phyloP scores from a whole-genome alignment of 2,329 filamentous ascomycete species.

The Colletotrichum gloeosporioides region DNA sequence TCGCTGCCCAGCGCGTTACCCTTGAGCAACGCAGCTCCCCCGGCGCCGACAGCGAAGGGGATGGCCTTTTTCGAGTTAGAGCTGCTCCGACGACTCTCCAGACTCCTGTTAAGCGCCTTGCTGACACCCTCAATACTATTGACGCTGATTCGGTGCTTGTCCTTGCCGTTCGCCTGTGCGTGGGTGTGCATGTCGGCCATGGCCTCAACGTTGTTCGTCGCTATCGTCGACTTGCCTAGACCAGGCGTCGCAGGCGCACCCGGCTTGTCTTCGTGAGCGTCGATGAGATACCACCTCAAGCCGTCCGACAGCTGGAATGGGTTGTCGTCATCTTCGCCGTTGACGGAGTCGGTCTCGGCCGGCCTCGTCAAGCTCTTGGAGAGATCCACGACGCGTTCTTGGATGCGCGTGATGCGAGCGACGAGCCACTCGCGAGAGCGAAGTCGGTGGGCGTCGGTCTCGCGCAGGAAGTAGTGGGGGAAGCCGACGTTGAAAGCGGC shows the following conservation, averaged over 20 bases:
- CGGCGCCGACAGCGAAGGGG: slow-evolving; percentile 51
- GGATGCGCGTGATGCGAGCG: slow-evolving; percentile 87
- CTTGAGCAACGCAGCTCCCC: slow-evolving; percentile 43
- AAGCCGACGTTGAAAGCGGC: slow-evolving; percentile 98
- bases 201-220: slow-evolving; percentile 85
- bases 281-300: slow-evolving; percentile 93
- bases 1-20: slow-evolving; percentile 61
- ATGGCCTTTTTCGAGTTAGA: slow-evolving; percentile 81
- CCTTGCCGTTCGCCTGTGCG: slow-evolving; percentile 45
- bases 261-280: slow-evolving; percentile 91
- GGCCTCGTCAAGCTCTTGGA: slow-evolving; percentile 69
- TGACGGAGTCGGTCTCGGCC: slow-evolving; percentile 55
- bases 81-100: slow-evolving; percentile 91
- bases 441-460: slow-evolving; percentile 87
- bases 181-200: slow-evolving; percentile 73
- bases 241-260: slow-evolving; percentile 92
- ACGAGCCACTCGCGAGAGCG: slow-evolving; percentile 93
- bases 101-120: slow-evolving; percentile 82
- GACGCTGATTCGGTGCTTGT: slow-evolving; percentile 49
- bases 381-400: slow-evolving; percentile 92
- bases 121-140: slow-evolving; percentile 74
- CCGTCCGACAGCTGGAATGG: slow-evolving; percentile 97
- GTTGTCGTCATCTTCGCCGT: slow-evolving; percentile 82
- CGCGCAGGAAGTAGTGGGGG: slow-evolving; percentile 94
- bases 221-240: slow-evolving; percentile 89